These are phyloP conservation scores for Candida nitratophila DNA, from an alignment of 805 yeast genomes.

Conservation along the genomic window DNA sequence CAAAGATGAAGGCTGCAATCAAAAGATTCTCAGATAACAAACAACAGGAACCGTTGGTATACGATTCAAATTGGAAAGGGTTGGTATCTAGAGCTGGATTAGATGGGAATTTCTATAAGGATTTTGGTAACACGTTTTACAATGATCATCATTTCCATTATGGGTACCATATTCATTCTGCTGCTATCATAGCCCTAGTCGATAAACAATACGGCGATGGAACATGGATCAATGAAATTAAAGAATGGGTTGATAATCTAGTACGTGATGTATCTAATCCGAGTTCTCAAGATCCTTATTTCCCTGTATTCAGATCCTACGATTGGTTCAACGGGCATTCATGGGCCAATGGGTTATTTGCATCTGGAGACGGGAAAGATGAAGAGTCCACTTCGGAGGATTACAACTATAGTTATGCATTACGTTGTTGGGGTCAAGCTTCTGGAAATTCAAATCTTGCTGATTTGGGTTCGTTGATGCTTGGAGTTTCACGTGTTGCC, in stretches of 20 bases:
- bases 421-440: conserved; percentile 62
- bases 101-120: conserved; percentile 31
- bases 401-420: conserved; percentile 59
- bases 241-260: conserved; percentile 52
- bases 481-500: conserved; percentile 47
- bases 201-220: conserved; percentile 46
- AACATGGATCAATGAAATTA: conserved; percentile 39
- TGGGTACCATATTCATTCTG: conserved; percentile 78
- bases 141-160: conserved; percentile 88
- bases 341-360: conserved; percentile 65
- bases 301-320: conserved; percentile 60
- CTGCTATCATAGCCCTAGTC: conserved; percentile 67
- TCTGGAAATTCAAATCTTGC: conserved; percentile 46
- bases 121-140: conserved; percentile 70
- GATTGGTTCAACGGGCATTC: conserved; percentile 73
- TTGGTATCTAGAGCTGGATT: conserved; percentile 60
- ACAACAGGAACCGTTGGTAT: conserved; percentile 67
- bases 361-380: conserved; percentile 61
- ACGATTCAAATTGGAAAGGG: conserved; percentile 78
- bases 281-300: conserved; percentile 38
- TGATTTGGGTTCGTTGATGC: conserved; percentile 49
- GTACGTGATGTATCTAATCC: conserved; percentile 69
- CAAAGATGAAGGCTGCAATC: conserved; percentile 59
- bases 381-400: conserved; percentile 71
- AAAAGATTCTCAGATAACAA: conserved; percentile 60